Base-by-base conservation (phyloP, 164 flowering plant genomes). In the Tetracentron sinense region DNA sequence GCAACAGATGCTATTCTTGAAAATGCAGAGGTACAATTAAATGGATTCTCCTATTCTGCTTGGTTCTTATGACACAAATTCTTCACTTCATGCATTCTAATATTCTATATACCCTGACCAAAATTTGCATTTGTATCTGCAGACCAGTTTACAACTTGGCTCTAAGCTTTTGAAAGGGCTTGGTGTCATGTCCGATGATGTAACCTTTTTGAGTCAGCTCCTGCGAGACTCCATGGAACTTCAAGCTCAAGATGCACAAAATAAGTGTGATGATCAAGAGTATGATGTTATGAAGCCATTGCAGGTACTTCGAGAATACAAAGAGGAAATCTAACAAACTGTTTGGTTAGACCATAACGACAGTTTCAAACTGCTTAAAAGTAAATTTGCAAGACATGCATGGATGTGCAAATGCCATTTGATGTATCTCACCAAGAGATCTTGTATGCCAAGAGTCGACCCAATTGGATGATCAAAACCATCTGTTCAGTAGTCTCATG, bases 141-240 rank as follows among this genome's bases (percentile, higher is more conserved):
- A 94, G 99, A 89, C 97, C 26, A 91, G 99, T 76, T 78, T 94
- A 64, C 97, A 87, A 77, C 89, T 94, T 51, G 99, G 99, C 15
- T 89, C 97, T 12, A 89, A 80, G 79, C 96, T 94, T 60, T 71
- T 94, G 80, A 88, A 75, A 77, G 96, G 96, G 56, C 79, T 91
- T 31, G 99, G 99, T 48, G 90, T 83, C 53, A 91, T 94, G 97
- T 91, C 97, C 4, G 99, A 91, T 72, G 96, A 94, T 74, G 99
- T 94, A 16, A 74, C 72, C 57, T 91, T 91, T 67, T 69, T 91
- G 38, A 83, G 99, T 46, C 86, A 85, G 78, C 81, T 91, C 61
- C 81, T 94, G 56, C 78, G 96, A 56, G 85, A 94, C 44, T 94
- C 97, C 35, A 89, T 94, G 96, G 99, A 89, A 75, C 66, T 82